These are phyloP conservation scores for Venturiaceae sp. DNA, from an alignment of 2,329 filamentous ascomycete species.

Conservation along the genomic window DNA sequence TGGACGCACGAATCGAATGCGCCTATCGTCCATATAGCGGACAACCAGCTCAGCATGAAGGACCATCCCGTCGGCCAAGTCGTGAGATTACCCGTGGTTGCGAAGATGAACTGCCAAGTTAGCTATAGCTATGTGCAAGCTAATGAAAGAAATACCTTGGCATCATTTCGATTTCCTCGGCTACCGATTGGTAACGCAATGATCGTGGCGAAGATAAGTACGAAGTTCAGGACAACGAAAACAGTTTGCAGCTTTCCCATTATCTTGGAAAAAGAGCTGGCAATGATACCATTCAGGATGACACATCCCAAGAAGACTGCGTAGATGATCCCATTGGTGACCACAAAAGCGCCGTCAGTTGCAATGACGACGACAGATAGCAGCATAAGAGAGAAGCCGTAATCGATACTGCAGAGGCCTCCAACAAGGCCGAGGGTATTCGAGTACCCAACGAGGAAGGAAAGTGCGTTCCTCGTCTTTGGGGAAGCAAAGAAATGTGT, in stretches of 20 bases:
- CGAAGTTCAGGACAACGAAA: slow-evolving; percentile 46
- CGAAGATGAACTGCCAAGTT: slow-evolving; percentile 53
- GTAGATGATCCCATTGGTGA: slow-evolving; percentile 46
- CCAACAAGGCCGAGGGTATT: slow-evolving; percentile 40
- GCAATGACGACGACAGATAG: slow-evolving; percentile 36
- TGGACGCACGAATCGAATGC: slow-evolving; percentile 48
- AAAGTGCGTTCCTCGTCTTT: slow-evolving; percentile 34
- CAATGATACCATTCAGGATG: slow-evolving; percentile 43
- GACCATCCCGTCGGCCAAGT: slow-evolving; percentile 42
- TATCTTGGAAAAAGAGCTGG: slow-evolving; percentile 41
- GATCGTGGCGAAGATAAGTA: slow-evolving; percentile 46
- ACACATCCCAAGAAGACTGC: slow-evolving; percentile 46
- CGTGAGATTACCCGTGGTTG: slow-evolving; percentile 47
- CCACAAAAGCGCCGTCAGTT: slow-evolving; percentile 29
- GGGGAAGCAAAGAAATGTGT: slow-evolving; percentile 45
- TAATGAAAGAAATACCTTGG: too few species aligned
- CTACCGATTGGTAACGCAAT: slow-evolving; percentile 26
- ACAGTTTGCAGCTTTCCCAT: slow-evolving; percentile 51
- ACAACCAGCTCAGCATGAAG: slow-evolving; percentile 42
- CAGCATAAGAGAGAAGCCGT: slow-evolving; percentile 35
- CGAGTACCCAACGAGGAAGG: slow-evolving; percentile 40
- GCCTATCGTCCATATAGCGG: slow-evolving; percentile 42
- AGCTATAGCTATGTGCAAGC: too few species aligned
- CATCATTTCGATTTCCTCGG: slow-evolving; percentile 18
- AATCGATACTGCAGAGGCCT: slow-evolving; percentile 38